These are phyloP conservation scores for Blepharisma japonicum DNA, from an alignment of 73 alveolate genomes.

Conservation along the genomic window DNA sequence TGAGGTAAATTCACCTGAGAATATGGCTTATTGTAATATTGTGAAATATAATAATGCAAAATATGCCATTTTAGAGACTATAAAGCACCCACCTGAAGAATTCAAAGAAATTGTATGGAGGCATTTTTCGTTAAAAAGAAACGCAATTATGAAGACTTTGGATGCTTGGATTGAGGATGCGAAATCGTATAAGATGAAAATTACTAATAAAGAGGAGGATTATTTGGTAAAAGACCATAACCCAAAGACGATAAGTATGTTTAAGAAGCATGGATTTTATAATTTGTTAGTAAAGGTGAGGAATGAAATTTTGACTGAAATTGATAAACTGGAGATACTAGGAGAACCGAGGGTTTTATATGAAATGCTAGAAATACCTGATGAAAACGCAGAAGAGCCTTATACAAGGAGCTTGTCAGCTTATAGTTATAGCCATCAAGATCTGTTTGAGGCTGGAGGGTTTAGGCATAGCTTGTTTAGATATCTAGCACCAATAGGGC, in stretches of 20 bases:
- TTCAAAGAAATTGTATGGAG: conserved; percentile 88
- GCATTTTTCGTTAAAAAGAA: conserved; percentile 91
- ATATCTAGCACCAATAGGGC: background rate
- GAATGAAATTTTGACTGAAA: conserved; percentile 60
- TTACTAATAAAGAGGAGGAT: conserved; percentile 68
- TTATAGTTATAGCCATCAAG: background rate
- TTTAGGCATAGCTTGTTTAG: background rate
- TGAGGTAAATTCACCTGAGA: conserved; percentile 92
- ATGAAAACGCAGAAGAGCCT: background rate
- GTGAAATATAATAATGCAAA: conserved; percentile 91
- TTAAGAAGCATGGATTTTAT: conserved; percentile 53
- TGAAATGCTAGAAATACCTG: conserved; percentile 1
- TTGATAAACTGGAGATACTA: conserved; percentile 42
- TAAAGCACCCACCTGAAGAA: conserved; percentile 90
- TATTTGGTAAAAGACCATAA: conserved; percentile 91
- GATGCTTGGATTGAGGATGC: conserved; percentile 87
- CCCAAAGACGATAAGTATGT: conserved; percentile 78
- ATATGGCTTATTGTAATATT: conserved; percentile 93
- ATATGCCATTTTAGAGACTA: conserved; percentile 92
- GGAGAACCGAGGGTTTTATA: background rate
- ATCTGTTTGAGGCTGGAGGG: conserved; percentile 24
- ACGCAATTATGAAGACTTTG: conserved; percentile 83
- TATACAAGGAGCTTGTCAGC: background rate
- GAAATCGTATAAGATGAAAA: conserved; percentile 15
- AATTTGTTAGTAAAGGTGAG: conserved; percentile 60